Evolutionary conservation across 352 stramenopile species (phyloP), one percentile per base, ranked within the genome.

Genomic region (Lagenidium giganteum): DNA sequence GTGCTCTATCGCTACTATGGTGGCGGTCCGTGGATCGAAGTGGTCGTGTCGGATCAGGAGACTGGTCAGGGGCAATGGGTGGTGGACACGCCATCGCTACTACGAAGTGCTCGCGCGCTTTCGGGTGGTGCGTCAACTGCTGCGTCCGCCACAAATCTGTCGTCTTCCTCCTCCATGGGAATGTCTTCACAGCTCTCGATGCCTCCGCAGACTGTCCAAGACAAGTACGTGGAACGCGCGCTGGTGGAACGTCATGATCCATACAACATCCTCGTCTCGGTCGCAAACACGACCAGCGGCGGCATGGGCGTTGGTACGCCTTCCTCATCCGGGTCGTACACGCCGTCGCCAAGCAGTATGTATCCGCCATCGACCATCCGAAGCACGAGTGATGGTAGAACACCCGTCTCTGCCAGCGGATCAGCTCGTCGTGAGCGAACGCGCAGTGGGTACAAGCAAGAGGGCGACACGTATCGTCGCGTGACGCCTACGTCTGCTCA

Each of bases 1-100:
- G 78, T 87, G 36, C 68, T 87, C 24, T 61, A 74, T 26, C 65
- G 76, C 16, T 56, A 85, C 2, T 90, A 90, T 42, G 72, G 78
- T 27, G 78, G 78, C 16, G 68, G 67, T 7, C 78, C 78, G 17
- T 81, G 68, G 54, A 65, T 79, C 33, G 58, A 87, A 14, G 63
- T 84, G 7, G 42, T 85, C 1, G 31, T 35, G 8, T 48, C 59
- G 2, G 35, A 70, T 23, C 37, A 70, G 4, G 36, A 42, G 3
- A 42, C 43, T n/a, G 61, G 47, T 7, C 8, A 22, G 3, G 54
- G 47, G 27, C 31, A 52, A 16, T 64, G 54, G 54, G 39, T 58
- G 27, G 39, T 64, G 7, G 54, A 64, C 32, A 40, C 34, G 1
- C 27, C 48, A 1, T 30, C 36, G 0, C 42, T 64, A 16, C 23